Evolutionary conservation across 306 rosid genomes (phyloP).

Genomic region (Rubus parviflorus): DNA sequence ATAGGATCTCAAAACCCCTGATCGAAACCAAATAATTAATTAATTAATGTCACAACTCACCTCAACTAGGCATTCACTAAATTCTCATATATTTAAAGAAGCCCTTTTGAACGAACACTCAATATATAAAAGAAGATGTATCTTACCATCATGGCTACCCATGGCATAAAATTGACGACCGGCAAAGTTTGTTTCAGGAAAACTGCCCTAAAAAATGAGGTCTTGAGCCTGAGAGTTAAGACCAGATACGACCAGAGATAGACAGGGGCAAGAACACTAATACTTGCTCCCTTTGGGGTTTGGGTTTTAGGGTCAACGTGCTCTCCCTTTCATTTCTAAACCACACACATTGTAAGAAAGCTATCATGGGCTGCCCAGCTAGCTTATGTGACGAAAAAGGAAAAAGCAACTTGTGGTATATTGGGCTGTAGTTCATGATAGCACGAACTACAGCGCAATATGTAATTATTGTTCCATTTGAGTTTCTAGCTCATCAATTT

Average conservation of each 20-base stretch:
- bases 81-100: neutral
- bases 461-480: too few species aligned
- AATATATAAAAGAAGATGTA: neutral
- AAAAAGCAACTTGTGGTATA: too few species aligned
- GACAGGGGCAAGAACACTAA: neutral
- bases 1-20: neutral
- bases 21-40: neutral
- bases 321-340: too few species aligned
- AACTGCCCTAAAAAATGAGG: neutral
- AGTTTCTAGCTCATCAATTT: too few species aligned
- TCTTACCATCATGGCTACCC: neutral
- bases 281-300: neutral
- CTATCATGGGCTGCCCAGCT: too few species aligned
- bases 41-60: neutral
- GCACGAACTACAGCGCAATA: too few species aligned
- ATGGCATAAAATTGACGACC: neutral
- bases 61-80: too few species aligned
- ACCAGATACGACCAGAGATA: neutral
- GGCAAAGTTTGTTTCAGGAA: neutral
- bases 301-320: neutral
- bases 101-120: neutral
- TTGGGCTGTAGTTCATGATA: too few species aligned
- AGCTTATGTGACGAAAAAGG: too few species aligned
- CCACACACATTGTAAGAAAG: too few species aligned
- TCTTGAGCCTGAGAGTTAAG: neutral